Percentiles rank a stretch among this genome's conserved stretches.
These are phyloP conservation scores for Pleurotus ostreatus DNA, from an alignment of 768 basidiomycete species.

Conservation along the genomic window DNA sequence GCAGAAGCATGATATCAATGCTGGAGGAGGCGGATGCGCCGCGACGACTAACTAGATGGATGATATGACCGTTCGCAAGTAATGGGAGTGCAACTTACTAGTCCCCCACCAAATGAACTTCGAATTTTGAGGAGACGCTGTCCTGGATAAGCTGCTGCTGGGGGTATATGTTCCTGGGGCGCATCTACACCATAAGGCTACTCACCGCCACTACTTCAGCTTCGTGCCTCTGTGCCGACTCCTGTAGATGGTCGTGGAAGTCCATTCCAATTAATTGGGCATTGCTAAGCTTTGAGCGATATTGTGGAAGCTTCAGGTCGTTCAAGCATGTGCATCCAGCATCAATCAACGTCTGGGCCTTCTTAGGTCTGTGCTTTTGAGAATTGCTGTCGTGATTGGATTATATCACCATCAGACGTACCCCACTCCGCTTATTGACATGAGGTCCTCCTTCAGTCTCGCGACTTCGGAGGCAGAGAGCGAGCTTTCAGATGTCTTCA, in stretches of 20 bases:
- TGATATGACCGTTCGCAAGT: neutral
- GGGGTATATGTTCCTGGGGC: neutral
- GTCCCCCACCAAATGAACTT: constrained; percentile 46
- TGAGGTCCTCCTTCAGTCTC: neutral
- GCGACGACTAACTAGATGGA: constrained; percentile 41
- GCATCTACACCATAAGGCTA: constrained; percentile 1
- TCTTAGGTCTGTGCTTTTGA: constrained; percentile 21
- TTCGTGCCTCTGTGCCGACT: constrained; percentile 32
- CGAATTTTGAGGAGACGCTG: constrained; percentile 42
- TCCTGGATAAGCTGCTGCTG: constrained; percentile 46
- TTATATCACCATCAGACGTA: neutral
- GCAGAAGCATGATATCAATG: constrained; percentile 40
- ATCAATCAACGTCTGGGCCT: constrained; percentile 41
- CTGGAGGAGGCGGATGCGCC: constrained; percentile 28
- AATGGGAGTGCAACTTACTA: constrained; percentile 40
- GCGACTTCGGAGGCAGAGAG: neutral
- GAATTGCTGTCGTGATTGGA: no score
- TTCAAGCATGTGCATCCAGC: constrained; percentile 44
- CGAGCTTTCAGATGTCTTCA: no score
- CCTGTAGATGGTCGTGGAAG: constrained; percentile 36
- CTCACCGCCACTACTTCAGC: constrained; percentile 44
- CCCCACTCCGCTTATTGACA: constrained; percentile 2
- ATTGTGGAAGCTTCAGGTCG: constrained; percentile 37
- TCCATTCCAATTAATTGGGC: constrained; percentile 33
- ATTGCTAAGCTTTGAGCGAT: constrained; percentile 30